Conservation (phyloP, 768 basidiomycete species). For the Leccinum sublutescens region DNA sequence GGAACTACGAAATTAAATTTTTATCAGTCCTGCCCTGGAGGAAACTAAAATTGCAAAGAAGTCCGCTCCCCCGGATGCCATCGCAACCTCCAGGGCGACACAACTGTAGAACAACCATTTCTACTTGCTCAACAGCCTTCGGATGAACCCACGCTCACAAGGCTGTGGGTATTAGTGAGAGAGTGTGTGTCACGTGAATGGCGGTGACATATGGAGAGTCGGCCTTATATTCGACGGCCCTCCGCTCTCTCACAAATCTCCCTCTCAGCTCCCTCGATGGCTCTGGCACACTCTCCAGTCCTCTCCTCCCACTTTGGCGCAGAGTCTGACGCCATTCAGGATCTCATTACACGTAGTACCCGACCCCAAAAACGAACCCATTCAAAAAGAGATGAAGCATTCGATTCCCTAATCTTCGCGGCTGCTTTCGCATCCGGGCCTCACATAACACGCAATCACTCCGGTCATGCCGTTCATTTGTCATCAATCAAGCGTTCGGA, state of each 20-base stretch:
- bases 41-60: background rate
- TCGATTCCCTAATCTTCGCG: conserved; percentile 79
- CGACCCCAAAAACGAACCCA: conserved; percentile 37
- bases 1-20: background rate
- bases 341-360: conserved; percentile 57
- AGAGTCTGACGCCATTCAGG: conserved; percentile 59
- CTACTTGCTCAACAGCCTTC: background rate
- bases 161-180: too few relatives aligned
- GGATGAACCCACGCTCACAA: background rate
- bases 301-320: conserved; percentile 27
- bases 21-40: background rate
- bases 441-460: conserved; percentile 82
- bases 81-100: background rate
- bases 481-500: conserved; percentile 55
- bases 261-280: conserved; percentile 15
- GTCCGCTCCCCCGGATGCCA: background rate
- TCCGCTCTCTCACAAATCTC: background rate
- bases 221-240: conserved; percentile 3
- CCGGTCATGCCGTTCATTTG: conserved; percentile 70
- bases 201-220: background rate
- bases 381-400: conserved; percentile 63
- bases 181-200: conserved; percentile 7
- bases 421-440: conserved; percentile 73
- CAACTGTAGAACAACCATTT: too few relatives aligned
- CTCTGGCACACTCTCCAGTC: conserved; percentile 30